Conservation (phyloP, 192 early-diverging fungal genomes). For the Diversispora epigaea region DNA sequence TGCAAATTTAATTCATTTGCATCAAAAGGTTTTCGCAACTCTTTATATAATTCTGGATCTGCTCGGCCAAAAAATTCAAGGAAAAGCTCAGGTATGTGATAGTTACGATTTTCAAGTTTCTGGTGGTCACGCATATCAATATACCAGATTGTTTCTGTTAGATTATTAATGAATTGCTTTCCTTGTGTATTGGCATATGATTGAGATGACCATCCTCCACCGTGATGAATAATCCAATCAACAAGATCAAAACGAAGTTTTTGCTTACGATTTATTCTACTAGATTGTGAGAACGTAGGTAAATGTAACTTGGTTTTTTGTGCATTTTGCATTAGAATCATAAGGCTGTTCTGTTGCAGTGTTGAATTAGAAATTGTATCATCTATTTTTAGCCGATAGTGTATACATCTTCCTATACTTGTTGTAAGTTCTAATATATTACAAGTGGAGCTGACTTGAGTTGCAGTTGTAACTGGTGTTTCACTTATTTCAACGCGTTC, state of each 20-base stretch:
- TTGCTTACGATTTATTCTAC: neutral
- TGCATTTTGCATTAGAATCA: conserved; percentile 16
- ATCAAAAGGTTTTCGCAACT: neutral
- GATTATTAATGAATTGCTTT: neutral
- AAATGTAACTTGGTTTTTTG: neutral
- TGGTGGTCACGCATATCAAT: neutral
- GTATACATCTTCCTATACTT: no score
- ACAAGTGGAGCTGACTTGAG: neutral
- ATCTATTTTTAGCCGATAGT: no score
- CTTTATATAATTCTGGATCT: conserved; percentile 4
- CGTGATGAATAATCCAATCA: neutral
- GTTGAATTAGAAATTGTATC: no score
- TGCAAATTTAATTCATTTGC: neutral
- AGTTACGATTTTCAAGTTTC: no score
- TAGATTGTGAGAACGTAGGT: neutral
- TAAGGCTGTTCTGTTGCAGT: neutral
- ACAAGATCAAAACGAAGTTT: neutral
- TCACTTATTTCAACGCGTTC: neutral
- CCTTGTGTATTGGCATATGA: neutral
- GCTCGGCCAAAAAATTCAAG: conserved; percentile 4
- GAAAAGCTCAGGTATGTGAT: no score
- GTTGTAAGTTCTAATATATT: neutral
- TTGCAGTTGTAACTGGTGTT: neutral
- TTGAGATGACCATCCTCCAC: neutral
- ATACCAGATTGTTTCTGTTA: conserved; percentile 1